Evolutionary conservation across 345 rosid species (phyloP).

Genomic region (Chamaenerion angustifolium): DNA sequence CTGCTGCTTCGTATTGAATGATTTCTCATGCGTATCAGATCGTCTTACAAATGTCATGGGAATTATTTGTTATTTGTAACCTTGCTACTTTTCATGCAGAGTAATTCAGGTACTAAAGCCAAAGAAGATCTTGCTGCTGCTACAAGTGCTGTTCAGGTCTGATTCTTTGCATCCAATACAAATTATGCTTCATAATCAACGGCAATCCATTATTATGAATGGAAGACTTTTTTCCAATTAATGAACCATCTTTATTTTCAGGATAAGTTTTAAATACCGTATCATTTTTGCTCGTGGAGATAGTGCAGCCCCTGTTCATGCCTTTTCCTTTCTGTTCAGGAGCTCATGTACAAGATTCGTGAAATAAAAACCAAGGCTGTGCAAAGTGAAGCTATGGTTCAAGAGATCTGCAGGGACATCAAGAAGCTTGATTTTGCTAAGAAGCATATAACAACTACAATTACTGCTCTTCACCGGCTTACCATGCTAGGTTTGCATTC

Average conservation of each 20-base stretch:
- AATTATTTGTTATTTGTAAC: not conserved
- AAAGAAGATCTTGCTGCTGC: conserved; percentile 99
- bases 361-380: conserved; percentile 98
- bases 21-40: no score
- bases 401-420: conserved; percentile 97
- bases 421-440: conserved; percentile 97
- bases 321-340: conserved; percentile 33
- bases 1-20: no score
- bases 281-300: not conserved
- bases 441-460: conserved; percentile 96
- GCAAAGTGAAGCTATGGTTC: conserved; percentile 99
- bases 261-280: not conserved
- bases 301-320: conserved; percentile 2
- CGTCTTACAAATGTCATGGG: no score
- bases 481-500: conserved; percentile 79
- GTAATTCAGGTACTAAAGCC: conserved; percentile 93
- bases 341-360: conserved; percentile 77
- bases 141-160: conserved; percentile 91
- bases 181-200: not conserved
- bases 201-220: no score
- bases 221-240: no score
- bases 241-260: not conserved
- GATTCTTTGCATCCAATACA: conserved; percentile 6
- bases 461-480: conserved; percentile 98
- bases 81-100: conserved; percentile 33